A percentile compares a stretch with the other conserved stretches of the same genome.
Conservation (phyloP, 2,329 filamentous ascomycete genomes). For the Paraphoma sp. region DNA sequence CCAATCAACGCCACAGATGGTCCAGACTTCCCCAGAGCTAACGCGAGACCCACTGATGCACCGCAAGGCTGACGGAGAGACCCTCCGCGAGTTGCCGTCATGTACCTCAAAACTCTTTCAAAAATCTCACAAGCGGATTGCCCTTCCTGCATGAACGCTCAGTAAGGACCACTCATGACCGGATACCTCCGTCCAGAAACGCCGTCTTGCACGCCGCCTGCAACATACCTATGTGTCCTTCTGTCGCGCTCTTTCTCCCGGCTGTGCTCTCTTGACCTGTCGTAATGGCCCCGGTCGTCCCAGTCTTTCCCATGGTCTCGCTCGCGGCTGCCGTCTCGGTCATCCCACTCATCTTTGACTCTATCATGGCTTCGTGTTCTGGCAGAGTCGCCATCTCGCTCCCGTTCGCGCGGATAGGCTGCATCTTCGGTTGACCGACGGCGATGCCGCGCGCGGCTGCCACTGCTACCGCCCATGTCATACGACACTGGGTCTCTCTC, state of each 20-base stretch:
- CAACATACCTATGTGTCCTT: conserved; percentile 41
- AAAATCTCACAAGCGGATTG: conserved; percentile 20
- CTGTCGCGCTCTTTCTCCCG: conserved; percentile 18
- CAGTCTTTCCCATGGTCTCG: conserved; percentile 19
- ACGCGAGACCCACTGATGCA: conserved; percentile 1
- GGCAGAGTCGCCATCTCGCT: conserved; percentile 21
- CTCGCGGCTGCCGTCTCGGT: conserved; percentile 21
- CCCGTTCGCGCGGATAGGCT: conserved; percentile 31
- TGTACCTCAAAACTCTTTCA: conserved; percentile 26
- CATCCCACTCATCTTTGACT: conserved; percentile 35
- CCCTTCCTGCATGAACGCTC: conserved; percentile 21
- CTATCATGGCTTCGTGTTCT: conserved; percentile 38
- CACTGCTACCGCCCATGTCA: conserved; percentile 12
- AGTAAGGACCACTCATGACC: conserved; percentile 29
- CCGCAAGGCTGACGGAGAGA: not conserved
- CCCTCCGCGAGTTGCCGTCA: not conserved
- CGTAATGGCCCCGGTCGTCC: conserved; percentile 24
- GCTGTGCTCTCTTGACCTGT: conserved; percentile 16
- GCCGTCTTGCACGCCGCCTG: conserved; percentile 42
- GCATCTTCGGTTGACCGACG: conserved; percentile 34
- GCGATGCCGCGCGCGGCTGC: conserved; percentile 20
- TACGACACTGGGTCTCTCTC: conserved; percentile 14
- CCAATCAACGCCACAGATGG: conserved; percentile 3
- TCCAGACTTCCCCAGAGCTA: conserved; percentile 5
- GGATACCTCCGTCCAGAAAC: conserved; percentile 43